Evolutionary conservation across 2,329 filamentous ascomycete genomes (phyloP).

Genomic region (Microdochium trichocladiopsis): DNA sequence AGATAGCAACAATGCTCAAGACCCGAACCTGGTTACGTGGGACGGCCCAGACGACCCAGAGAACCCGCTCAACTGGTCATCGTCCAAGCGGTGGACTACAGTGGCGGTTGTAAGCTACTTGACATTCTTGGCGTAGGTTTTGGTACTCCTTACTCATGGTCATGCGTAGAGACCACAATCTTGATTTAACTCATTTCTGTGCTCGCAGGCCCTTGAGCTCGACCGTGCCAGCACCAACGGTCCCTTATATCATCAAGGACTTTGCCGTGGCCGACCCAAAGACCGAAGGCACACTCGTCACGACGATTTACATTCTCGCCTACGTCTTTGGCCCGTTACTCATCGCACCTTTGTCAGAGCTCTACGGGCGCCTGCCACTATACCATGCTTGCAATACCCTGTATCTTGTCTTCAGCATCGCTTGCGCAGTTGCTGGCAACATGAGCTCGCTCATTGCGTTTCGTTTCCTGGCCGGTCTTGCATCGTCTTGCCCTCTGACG

Average conservation of each 20-base stretch:
- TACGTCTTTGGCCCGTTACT: conserved; percentile 38
- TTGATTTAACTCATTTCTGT: too few relatives aligned
- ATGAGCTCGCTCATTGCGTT: conserved; percentile 30
- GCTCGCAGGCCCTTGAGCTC: conserved; percentile 13
- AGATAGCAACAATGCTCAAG: too few relatives aligned
- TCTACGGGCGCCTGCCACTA: conserved; percentile 29
- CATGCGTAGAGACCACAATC: conserved; percentile 5
- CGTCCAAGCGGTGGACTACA: conserved; percentile 31
- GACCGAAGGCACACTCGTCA: conserved; percentile 40
- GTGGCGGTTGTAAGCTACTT: conserved; percentile 26
- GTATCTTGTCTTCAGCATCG: conserved; percentile 29
- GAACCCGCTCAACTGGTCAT: conserved; percentile 64
- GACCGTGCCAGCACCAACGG: conserved; percentile 49
- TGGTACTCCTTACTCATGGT: background rate
- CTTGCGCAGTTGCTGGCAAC: conserved; percentile 25
- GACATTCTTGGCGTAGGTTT: conserved; percentile 20
- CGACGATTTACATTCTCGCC: conserved; percentile 49
- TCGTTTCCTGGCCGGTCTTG: conserved; percentile 41
- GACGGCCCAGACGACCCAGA: conserved; percentile 48
- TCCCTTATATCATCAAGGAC: conserved; percentile 41
- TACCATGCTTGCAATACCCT: conserved; percentile 27
- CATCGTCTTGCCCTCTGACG: conserved; percentile 42
- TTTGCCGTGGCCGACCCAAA: conserved; percentile 31
- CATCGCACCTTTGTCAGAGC: conserved; percentile 38
- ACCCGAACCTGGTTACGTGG: conserved; percentile 53